Conservation (phyloP, 1,139 yeast species). For the Eremothecium gossypii region DNA sequence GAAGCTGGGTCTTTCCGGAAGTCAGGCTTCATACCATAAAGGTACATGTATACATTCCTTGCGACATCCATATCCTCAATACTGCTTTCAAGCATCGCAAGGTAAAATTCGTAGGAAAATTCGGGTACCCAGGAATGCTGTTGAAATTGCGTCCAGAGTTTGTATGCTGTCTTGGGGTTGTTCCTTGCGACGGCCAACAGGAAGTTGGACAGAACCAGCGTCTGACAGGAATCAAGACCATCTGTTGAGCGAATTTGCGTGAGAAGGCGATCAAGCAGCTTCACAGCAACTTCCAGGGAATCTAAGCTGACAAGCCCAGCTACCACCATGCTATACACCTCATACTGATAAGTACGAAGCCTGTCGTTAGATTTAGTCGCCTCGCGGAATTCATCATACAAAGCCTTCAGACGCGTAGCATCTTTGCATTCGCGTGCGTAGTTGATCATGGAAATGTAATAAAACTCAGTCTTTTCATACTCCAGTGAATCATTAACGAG, state of each 20-base stretch:
- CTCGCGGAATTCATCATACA: conserved; percentile 31
- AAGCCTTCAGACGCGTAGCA: conserved; percentile 22
- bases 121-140: conserved; percentile 34
- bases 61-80: conserved; percentile 28
- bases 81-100: conserved; percentile 26
- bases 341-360: conserved; percentile 33
- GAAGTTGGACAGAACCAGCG: conserved; percentile 29
- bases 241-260: conserved; percentile 27
- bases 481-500: conserved; percentile 16
- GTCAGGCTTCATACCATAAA: conserved; percentile 26
- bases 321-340: conserved; percentile 43
- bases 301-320: conserved; percentile 44
- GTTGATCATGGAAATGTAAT: conserved; percentile 29
- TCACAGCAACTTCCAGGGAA: conserved; percentile 42
- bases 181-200: conserved; percentile 29
- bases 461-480: conserved; percentile 27
- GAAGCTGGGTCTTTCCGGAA: conserved; percentile 7
- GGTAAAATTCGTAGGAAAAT: conserved; percentile 33
- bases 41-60: conserved; percentile 30
- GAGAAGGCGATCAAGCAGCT: conserved; percentile 41
- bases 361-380: conserved; percentile 12
- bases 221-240: conserved; percentile 25
- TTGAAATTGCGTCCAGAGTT: conserved; percentile 30
- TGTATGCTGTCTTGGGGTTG: conserved; percentile 28
- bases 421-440: conserved; percentile 31